phyloP scores from a whole-genome alignment of 164 flowering plant species.

The Buxus sempervirens region DNA sequence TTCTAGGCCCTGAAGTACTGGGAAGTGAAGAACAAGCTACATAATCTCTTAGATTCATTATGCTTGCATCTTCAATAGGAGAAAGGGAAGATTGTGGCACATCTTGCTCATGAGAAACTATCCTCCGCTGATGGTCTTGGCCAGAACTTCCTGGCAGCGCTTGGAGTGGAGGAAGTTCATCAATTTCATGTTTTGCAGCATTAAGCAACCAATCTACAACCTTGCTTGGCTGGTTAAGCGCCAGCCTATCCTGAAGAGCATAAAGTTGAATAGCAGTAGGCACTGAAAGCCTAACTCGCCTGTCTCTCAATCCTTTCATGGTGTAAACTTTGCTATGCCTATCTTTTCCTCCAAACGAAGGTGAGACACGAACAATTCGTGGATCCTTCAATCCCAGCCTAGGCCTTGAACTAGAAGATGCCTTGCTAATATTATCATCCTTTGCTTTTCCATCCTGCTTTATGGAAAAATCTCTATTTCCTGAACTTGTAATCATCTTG shows the following conservation, averaged over 20 bases:
- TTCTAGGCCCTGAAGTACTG: slow-evolving; percentile 19
- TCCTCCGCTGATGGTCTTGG: slow-evolving; percentile 31
- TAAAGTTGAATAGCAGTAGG: slow-evolving; percentile 85
- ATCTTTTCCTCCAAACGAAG: slow-evolving; percentile 81
- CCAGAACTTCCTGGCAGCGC: slow-evolving; percentile 35
- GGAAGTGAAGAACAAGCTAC: slow-evolving; percentile 10
- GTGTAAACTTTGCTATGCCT: slow-evolving; percentile 90
- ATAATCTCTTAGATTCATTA: slow-evolving; percentile 2
- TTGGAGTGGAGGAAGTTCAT: slow-evolving; percentile 74
- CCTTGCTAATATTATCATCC: slow-evolving; percentile 26
- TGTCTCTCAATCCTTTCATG: slow-evolving; percentile 71
- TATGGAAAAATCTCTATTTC: slow-evolving; percentile 27
- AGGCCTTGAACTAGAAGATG: slow-evolving; percentile 40
- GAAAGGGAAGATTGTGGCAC: slow-evolving; percentile 20
- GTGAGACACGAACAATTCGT: slow-evolving; percentile 66
- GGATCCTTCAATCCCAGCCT: slow-evolving; percentile 71
- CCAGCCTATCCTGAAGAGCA: slow-evolving; percentile 84
- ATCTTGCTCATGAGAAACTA: slow-evolving; percentile 21
- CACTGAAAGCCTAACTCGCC: slow-evolving; percentile 82
- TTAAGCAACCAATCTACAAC: slow-evolving; percentile 84
- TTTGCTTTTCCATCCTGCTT: slow-evolving; percentile 30
- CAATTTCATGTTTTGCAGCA: slow-evolving; percentile 64
- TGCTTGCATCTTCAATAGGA: slow-evolving; percentile 9
- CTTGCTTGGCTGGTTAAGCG: slow-evolving; percentile 80
- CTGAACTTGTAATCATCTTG: slow-evolving; percentile 41